Evolutionary conservation across 2,329 filamentous ascomycete species (phyloP).

Genomic region (Macroventuria anomochaeta): DNA sequence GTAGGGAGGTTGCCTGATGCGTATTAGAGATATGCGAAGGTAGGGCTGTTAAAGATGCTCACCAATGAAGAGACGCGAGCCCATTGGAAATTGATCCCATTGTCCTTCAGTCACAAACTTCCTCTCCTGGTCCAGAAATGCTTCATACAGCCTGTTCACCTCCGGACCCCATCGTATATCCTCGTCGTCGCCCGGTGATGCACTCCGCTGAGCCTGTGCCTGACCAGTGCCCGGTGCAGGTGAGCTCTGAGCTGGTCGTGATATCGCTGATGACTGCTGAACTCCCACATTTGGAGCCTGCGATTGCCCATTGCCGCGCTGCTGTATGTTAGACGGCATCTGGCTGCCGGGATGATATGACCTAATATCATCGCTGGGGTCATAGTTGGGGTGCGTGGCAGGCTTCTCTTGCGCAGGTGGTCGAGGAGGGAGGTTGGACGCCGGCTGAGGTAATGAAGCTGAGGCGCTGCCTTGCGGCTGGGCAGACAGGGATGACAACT

Average conservation of each 20-base stretch:
- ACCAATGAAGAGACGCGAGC: slow-evolving; percentile 83
- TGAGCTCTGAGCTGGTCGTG: slow-evolving; percentile 38
- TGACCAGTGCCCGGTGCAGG: slow-evolving; percentile 36
- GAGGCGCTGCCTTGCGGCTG: slow-evolving; percentile 44
- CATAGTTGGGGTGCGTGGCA: slow-evolving; percentile 56
- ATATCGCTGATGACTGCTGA: slow-evolving; percentile 22
- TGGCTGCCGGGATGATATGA: slow-evolving; percentile 58
- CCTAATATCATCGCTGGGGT: slow-evolving; percentile 56
- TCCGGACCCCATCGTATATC: slow-evolving; percentile 62
- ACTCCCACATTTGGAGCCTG: slow-evolving; percentile 34
- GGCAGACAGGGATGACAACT: slow-evolving; percentile 39
- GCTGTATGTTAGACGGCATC: slow-evolving; percentile 44
- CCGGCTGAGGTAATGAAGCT: slow-evolving; percentile 47
- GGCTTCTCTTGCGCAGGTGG: slow-evolving; percentile 58
- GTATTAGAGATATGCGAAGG: slow-evolving; percentile 19
- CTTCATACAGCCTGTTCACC: slow-evolving; percentile 72
- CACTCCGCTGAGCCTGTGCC: slow-evolving; percentile 34
- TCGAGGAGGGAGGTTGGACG: slow-evolving; percentile 54
- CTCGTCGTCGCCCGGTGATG: slow-evolving; percentile 50
- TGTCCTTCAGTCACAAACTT: slow-evolving; percentile 77
- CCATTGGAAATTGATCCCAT: slow-evolving; percentile 81
- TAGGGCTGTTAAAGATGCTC: slow-evolving; percentile 39
- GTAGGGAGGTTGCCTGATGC: slow-evolving; percentile 82
- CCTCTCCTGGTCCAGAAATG: slow-evolving; percentile 75
- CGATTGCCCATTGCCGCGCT: slow-evolving; percentile 30